These are phyloP conservation scores for Candida methanosorbosa DNA, from an alignment of 805 yeast genomes.

Conservation along the genomic window DNA sequence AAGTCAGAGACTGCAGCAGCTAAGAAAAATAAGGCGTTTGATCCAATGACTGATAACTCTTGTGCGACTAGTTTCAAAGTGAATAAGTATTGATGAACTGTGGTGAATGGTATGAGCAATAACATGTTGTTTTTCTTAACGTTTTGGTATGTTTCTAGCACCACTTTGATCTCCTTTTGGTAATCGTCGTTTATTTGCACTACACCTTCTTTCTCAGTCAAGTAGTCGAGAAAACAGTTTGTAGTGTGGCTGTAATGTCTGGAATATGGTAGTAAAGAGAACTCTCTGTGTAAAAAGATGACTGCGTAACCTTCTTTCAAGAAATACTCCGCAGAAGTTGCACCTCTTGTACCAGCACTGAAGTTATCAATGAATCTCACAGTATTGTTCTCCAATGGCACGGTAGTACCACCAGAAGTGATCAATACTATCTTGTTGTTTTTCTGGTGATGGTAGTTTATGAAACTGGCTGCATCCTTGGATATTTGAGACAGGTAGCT, in stretches of 20 bases:
- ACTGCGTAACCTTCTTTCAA: constrained; percentile 84
- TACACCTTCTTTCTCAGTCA: constrained; percentile 43
- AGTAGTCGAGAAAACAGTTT: constrained; percentile 77
- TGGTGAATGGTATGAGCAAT: constrained; percentile 82
- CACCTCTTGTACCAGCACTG: constrained; percentile 97
- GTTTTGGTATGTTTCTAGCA: constrained; percentile 43
- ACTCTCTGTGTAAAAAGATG: constrained; percentile 86
- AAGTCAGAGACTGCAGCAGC: constrained; percentile 99
- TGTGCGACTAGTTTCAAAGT: constrained; percentile 64
- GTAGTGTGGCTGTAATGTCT: constrained; percentile 82
- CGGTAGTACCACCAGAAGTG: constrained; percentile 97
- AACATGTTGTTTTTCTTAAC: constrained; percentile 45
- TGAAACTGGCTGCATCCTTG: constrained; percentile 49
- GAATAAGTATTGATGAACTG: constrained; percentile 89
- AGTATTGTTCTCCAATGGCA: constrained; percentile 93
- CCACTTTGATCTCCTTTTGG: constrained; percentile 51
- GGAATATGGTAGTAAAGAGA: constrained; percentile 86
- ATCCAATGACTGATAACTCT: constrained; percentile 44
- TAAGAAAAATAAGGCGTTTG: constrained; percentile 65
- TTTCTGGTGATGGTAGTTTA: constrained; percentile 39
- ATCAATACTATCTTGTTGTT: constrained; percentile 62
- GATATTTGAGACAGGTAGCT: constrained; percentile 57
- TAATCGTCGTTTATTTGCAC: constrained; percentile 56
- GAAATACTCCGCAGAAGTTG: constrained; percentile 89
- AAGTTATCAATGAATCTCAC: constrained; percentile 95